These are phyloP conservation scores for Phialophora macrospora DNA, from an alignment of 2,329 filamentous ascomycete genomes.

Conservation along the genomic window DNA sequence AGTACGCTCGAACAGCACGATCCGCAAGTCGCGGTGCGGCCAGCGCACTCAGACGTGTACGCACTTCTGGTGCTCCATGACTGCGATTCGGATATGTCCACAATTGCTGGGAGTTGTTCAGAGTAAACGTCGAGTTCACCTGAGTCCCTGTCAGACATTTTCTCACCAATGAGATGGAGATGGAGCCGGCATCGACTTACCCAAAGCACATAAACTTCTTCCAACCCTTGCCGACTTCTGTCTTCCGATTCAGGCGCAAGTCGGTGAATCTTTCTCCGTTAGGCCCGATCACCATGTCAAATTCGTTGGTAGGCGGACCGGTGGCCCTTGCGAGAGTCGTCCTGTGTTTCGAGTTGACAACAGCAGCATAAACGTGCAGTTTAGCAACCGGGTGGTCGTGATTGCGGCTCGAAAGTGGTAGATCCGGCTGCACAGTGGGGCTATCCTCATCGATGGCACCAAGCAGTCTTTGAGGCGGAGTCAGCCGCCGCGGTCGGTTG, in stretches of 20 bases:
- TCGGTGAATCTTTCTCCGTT: constrained; percentile 32
- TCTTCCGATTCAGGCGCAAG: constrained; percentile 31
- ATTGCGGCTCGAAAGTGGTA: constrained; percentile 19
- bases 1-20: not conserved
- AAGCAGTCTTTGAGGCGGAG: constrained; percentile 28
- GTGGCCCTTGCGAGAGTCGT: constrained; percentile 14
- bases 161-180: not conserved
- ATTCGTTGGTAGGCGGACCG: constrained; percentile 20
- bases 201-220: constrained; percentile 31
- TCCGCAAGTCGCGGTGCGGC: not conserved
- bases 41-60: not conserved
- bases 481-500: constrained; percentile 16
- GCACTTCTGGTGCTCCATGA: not conserved
- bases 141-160: not conserved
- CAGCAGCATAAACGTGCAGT: constrained; percentile 31
- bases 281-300: constrained; percentile 26
- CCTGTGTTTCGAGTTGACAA: constrained; percentile 23
- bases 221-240: constrained; percentile 16
- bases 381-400: constrained; percentile 26
- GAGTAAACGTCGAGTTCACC: not conserved
- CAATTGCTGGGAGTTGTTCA: not conserved
- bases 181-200: constrained; percentile 6
- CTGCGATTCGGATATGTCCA: not conserved
- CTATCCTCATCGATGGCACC: constrained; percentile 35
- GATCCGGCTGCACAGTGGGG: constrained; percentile 28